Conservation (phyloP, 768 basidiomycete species). For the Leucocoprinus leucothites region DNA sequence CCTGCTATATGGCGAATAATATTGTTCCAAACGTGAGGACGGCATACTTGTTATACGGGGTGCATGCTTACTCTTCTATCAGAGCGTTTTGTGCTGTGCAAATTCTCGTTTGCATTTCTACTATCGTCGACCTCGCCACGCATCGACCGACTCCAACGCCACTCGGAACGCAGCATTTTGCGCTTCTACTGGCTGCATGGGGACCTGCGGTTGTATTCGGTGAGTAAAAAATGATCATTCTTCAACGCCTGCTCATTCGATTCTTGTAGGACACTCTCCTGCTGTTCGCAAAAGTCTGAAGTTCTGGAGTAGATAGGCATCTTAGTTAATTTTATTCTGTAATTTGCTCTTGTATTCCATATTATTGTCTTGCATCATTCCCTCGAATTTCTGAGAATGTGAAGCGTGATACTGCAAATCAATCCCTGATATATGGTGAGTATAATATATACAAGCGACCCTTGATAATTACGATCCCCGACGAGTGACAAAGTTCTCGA, state of each 20-base stretch:
- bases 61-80: constrained; percentile 13
- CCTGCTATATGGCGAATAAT: constrained; percentile 50
- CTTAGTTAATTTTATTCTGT: background rate
- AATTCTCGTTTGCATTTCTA: constrained; percentile 45
- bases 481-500: constrained; percentile 59
- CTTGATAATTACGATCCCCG: constrained; percentile 34
- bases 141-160: constrained; percentile 38
- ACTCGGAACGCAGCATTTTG: constrained; percentile 66
- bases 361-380: background rate
- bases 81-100: constrained; percentile 44
- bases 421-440: background rate
- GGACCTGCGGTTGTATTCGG: constrained; percentile 56
- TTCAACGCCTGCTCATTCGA: background rate
- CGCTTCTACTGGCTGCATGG: constrained; percentile 57
- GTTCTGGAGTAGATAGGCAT: constrained; percentile 26
- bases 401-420: background rate
- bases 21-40: constrained; percentile 50
- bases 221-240: constrained; percentile 19
- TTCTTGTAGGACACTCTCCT: constrained; percentile 30
- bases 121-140: constrained; percentile 46
- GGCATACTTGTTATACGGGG: background rate
- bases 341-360: background rate
- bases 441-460: background rate
- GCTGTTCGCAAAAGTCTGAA: constrained; percentile 34
- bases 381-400: too few species aligned